Base-by-base conservation (phyloP, 1,139 yeast species). In the Yamadazyma trypodendri region DNA sequence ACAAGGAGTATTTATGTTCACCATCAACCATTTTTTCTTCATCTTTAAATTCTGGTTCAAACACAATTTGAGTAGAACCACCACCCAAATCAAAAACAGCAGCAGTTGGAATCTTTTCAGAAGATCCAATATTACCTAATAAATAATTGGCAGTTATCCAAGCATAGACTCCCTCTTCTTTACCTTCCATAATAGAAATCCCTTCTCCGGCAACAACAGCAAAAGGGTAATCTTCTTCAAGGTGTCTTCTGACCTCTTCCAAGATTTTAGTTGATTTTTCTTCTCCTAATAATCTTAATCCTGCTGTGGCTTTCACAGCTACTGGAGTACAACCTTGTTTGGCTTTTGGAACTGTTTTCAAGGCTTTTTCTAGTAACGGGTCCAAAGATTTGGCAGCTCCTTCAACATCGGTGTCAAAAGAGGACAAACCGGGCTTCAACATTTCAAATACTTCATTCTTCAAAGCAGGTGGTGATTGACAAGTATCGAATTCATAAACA, bases 11-110 rank as follows among this genome's bases (percentile, higher is more conserved):
- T 60, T 86, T 85, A 65, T 88, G 96, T 55, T 90, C 97, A 41
- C 96, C 97, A 16, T 83, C 90, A 32, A 75, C 66, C 84, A 89
- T 77, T 8, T 35, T 32, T 48, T 68, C 60, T 44, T 79, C 75
- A 35, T 68, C 63, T 17, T 64, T 61, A 55, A 81, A 81, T 11
- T 76, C 75, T 9, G 99, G 99, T 68, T 92, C 97, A 61, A 92
- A 92, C 5, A 92, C 98, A 65, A 92, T 89, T 65, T 92, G 99
- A 10, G 98, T 92, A 4, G 97, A 89, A 6, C 97, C 98, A 50
- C 99, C 99, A 51, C 99, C 99, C 46, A 92, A 78, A 59, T 92
- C 99, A 58, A 92, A 92, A 11, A 92, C 95, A 7, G 97, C 98
- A 36, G 96, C 96, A 10, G 98, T 92, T 23, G 92, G 86, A 22